Evolutionary conservation across 2,329 filamentous ascomycete species (phyloP), one percentile per base, ranked within the genome.

Genomic region (Talaromyces sp.): DNA sequence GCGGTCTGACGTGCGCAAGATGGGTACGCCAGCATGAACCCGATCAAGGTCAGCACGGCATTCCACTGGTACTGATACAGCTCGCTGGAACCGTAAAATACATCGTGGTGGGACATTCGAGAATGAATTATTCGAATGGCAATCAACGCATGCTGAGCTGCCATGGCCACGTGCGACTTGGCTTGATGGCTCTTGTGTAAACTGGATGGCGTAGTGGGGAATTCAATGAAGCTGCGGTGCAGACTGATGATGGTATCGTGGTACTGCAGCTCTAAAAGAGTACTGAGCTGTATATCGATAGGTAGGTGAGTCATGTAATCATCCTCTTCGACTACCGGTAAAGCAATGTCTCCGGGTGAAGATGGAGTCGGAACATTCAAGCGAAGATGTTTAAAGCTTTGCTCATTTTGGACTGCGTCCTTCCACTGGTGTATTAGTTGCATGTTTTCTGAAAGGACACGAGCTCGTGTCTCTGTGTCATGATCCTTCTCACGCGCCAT

Each of bases 1-100:
- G 21, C 26, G 9, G 49, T 52, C 49, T 26, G 49, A 3, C 26
- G 27, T n/a, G 49, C 24, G 49, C 64, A 66, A 32, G 55, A 65
- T 3, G 65, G 65, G 24, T 64, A 66, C 4, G 65, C 65, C 19
- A 67, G 58, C 56, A 63, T 63, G 41, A 65, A 67, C 2, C 65
- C 65, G 7, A 66, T 60, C 1, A 66, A 55, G 1, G 65, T 67
- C 13, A 67, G 54, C 6, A 64, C 60, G 8, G 65, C 65, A 24
- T 67, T 66, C 64, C 65, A 66, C 10, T 60, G 59, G 58, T 65
- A 65, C 31, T 67, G 65, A 24, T 67, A 67, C 9, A 67, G n/a
- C n/a, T 67, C 65, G 11, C 60, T 60, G 27, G 29, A 38, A 1
- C 65, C 64, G 52, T 66, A 50, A 17, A 66, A 56, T 17, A 60